Base-by-base conservation (phyloP, 352 stramenopile species). In the Pythium aphanidermatum region DNA sequence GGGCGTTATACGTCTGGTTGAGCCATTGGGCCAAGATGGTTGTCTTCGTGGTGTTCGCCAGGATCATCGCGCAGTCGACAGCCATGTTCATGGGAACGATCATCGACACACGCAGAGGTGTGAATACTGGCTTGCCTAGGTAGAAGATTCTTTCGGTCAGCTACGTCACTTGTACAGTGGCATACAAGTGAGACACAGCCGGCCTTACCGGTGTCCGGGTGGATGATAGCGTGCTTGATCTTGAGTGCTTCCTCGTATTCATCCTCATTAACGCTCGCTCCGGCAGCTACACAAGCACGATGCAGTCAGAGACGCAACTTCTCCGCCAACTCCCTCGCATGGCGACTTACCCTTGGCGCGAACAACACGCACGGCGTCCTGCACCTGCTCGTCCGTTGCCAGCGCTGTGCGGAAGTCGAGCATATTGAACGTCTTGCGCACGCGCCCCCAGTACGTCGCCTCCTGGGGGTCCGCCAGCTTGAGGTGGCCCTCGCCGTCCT, bases 1-100 rank as follows among this genome's bases (percentile, higher is more conserved):
- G 58, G n/a, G 83, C 83, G 47, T 94, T 94, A 70, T 94, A 94
- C 31, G 79, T 90, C 58, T 94, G 83, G 52, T 94, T 94, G 33
- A 94, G 74, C 80, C 75, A 91, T 46, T 94, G 83, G 24, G 77
- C 77, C 14, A 86, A 70, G 51, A 92, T 58, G 16, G 80, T 91
- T 42, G 75, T 70, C 34, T 52, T 38, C 9, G 76, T 84, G 26
- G 73, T 74, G 38, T 68, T 71, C 34, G 83, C 83, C 44, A 87
- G 56, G 36, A 94, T 61, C 83, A 94, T 94, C 29, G 65, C 63
- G 46, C 73, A 77, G 51, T 94, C 83, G 54, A 94, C 77, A 34
- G 83, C 52, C 51, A 89, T 67, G 56, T 91, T 91, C 74, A 92
- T 90, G 23, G 79, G 79, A 25, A 94, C 79, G 58, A 91, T 90